These are phyloP conservation scores for Polygonum aviculare DNA, from an alignment of 148 eudicot species.

Conservation along the genomic window DNA sequence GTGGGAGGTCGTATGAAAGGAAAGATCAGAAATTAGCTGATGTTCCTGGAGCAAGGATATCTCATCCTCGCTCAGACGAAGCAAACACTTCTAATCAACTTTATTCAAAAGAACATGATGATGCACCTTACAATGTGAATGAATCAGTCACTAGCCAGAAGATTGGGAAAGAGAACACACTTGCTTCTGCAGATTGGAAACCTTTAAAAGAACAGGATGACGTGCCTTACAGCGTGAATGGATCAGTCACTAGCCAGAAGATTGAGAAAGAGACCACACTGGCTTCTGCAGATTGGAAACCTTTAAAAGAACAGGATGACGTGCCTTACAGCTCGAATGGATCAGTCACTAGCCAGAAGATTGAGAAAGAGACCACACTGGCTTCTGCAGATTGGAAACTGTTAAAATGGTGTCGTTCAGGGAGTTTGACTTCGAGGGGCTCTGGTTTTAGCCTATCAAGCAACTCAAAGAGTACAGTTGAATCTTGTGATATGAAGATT, in stretches of 20 bases:
- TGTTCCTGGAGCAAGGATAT: constrained; percentile 30
- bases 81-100: constrained; percentile 31
- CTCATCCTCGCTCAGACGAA: constrained; percentile 36
- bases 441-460: constrained; percentile 62
- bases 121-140: constrained; percentile 28
- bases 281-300: constrained; percentile 63
- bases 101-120: constrained; percentile 39
- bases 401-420: constrained; percentile 66
- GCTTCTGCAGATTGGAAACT: constrained; percentile 68
- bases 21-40: constrained; percentile 35
- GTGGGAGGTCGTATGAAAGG: constrained; percentile 25
- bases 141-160: constrained; percentile 32
- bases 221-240: constrained; percentile 31
- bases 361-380: constrained; percentile 42
- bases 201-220: constrained; percentile 54
- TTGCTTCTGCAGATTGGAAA: constrained; percentile 61
- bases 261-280: constrained; percentile 41
- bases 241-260: constrained; percentile 28
- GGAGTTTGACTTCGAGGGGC: constrained; percentile 59
- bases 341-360: constrained; percentile 27
- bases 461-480: constrained; percentile 56
- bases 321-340: constrained; percentile 32
- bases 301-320: constrained; percentile 50
- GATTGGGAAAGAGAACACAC: constrained; percentile 40
- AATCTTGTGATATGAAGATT: constrained; percentile 30